Percentiles rank a stretch among this genome's conserved stretches.
Evolutionary conservation across 208 protist genomes (phyloP).

Genomic region (Leishmania aethiopica): DNA sequence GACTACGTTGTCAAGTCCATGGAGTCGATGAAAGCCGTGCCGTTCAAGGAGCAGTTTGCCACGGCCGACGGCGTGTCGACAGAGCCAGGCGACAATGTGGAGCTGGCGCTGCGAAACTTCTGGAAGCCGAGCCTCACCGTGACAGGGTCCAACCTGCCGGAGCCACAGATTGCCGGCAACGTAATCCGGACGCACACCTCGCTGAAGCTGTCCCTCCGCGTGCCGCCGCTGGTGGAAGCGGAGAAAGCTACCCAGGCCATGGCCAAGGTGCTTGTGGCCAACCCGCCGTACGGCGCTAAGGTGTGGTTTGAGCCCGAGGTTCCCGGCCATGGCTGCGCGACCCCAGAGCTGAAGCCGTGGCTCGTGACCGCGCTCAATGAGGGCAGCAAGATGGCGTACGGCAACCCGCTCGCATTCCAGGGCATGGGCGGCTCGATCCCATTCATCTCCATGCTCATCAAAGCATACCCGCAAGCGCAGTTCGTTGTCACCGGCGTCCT

Average conservation of each 20-base stretch:
- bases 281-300: slow-evolving; percentile 93
- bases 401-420: slow-evolving; percentile 69
- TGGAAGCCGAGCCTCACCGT: slow-evolving; percentile 95
- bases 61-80: slow-evolving; percentile 38
- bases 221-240: slow-evolving; percentile 87
- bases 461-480: slow-evolving; percentile 91
- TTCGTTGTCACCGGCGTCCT: slow-evolving; percentile 95
- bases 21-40: slow-evolving; percentile 64
- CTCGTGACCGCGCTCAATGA: slow-evolving; percentile 75
- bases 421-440: slow-evolving; percentile 94
- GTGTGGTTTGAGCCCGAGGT: slow-evolving; percentile 80
- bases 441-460: slow-evolving; percentile 94
- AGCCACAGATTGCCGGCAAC: slow-evolving; percentile 86
- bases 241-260: slow-evolving; percentile 53
- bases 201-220: slow-evolving; percentile 93
- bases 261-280: slow-evolving; percentile 68
- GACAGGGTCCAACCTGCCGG: slow-evolving; percentile 91
- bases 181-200: slow-evolving; percentile 90
- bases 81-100: slow-evolving; percentile 60
- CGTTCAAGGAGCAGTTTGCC: slow-evolving; percentile 73
- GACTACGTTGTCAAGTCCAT: slow-evolving; percentile 47
- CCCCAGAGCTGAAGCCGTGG: slow-evolving; percentile 84
- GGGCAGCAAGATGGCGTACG: slow-evolving; percentile 83
- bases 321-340: slow-evolving; percentile 81
- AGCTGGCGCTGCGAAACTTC: slow-evolving; percentile 89